Evolutionary conservation across 352 stramenopile genomes (phyloP), one percentile per base, ranked within the genome.

Genomic region (Pythium rhizo-oryzae): DNA sequence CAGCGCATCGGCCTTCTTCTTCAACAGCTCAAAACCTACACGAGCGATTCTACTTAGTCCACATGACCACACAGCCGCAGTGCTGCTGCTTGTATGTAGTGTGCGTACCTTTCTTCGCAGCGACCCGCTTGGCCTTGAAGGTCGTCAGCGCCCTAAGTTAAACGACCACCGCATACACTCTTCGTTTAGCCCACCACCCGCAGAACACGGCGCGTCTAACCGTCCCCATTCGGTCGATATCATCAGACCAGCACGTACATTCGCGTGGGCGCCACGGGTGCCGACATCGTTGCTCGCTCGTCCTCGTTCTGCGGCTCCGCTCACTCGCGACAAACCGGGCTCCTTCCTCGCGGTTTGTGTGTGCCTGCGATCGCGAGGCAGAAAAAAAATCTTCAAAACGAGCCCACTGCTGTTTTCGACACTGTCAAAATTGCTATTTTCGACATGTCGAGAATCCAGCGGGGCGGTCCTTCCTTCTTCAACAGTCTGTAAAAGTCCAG

Each of bases 1-100:
- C 24, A 99, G 87, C 12, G 98, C 98, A 74, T 99, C 98, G 2
- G 97, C 97, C 81, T 99, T 99, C 86, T 99, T 99, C 81, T 96
- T 96, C 39, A 96, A 73, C 54, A 96, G 62, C 61, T 94, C 86
- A 77, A 88, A 93, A n/a, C 85, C 85, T 93, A 65, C 41, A 54
- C 25, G 5, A 18, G 2, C 18, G 30, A 33, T 46, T 13, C 15
- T 5, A 8, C 8, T 46, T 19, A n/a, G n/a, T n/a, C n/a, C n/a
- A n/a, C n/a, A n/a, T n/a, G n/a, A n/a, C n/a, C n/a, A n/a, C n/a
- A n/a, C n/a, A n/a, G n/a, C n/a, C n/a, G n/a, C n/a, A n/a, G n/a
- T n/a, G n/a, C n/a, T 46, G 39, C 8, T 46, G 3, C 9, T 46
- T 8, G 6, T 46, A 16, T 46, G 3, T 41, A 15, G 13, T 39